phyloP scores from a whole-genome alignment of 192 early-diverging fungal genomes.

The Umbelopsis ramanniana region DNA sequence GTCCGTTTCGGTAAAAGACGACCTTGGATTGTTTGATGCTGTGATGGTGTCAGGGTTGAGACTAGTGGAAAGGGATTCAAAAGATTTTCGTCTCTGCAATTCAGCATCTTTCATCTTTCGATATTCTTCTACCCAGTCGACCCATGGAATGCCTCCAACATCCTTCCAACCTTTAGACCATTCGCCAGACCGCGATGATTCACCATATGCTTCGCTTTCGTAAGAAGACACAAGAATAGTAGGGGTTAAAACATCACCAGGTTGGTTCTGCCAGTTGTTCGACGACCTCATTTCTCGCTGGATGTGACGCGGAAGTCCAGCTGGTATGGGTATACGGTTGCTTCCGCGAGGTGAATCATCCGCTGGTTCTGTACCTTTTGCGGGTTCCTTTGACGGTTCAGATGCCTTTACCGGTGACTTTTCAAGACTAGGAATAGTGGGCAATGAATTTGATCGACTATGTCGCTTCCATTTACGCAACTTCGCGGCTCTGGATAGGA shows the following conservation, averaged over 20 bases:
- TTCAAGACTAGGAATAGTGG: neutral
- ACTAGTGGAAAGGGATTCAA: neutral
- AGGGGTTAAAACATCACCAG: neutral
- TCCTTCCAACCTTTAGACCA: constrained; percentile 18
- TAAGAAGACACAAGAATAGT: constrained; percentile 12
- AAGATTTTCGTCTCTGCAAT: neutral
- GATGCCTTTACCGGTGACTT: neutral
- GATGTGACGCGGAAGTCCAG: constrained; percentile 2
- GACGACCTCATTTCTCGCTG: constrained; percentile 15
- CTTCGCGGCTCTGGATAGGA: constrained; percentile 2
- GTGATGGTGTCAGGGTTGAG: neutral
- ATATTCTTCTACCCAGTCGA: constrained; percentile 45
- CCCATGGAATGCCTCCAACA: constrained; percentile 34
- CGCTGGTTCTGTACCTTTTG: neutral
- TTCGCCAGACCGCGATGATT: neutral
- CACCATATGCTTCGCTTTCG: neutral
- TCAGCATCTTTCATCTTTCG: constrained; percentile 31
- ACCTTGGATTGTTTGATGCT: neutral
- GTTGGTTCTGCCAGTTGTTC: neutral
- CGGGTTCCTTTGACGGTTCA: too few species aligned
- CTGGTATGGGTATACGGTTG: neutral
- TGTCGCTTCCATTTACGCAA: constrained; percentile 2
- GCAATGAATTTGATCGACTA: neutral
- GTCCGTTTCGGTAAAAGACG: neutral
- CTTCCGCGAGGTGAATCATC: neutral